Conservation (phyloP, 2,329 filamentous ascomycete genomes). For the Anthostomella pinea region DNA sequence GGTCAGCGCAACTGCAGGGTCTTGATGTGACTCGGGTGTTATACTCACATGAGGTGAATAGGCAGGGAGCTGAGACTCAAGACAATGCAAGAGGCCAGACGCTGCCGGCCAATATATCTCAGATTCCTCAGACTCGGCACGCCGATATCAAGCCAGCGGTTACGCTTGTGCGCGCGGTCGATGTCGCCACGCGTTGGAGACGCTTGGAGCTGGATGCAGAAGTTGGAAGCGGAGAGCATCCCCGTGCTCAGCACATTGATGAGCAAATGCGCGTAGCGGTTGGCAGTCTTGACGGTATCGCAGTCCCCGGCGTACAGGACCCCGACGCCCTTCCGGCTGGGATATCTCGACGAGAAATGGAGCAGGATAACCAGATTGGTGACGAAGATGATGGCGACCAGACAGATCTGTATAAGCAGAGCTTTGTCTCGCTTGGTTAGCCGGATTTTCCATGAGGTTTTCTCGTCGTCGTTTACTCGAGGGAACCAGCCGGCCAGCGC, state of each 20-base stretch:
- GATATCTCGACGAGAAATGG: conserved; percentile 7
- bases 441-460: conserved; percentile 8
- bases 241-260: conserved; percentile 14
- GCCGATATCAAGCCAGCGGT: conserved; percentile 16
- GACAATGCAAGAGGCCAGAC: conserved; percentile 7
- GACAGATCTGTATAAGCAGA: conserved; percentile 15
- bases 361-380: conserved; percentile 9
- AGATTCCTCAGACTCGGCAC: conserved; percentile 17
- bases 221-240: conserved; percentile 14
- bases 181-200: conserved; percentile 13
- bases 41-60: conserved; percentile 17
- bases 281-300: conserved; percentile 7
- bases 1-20: conserved; percentile 3
- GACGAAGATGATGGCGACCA: conserved; percentile 8
- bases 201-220: conserved; percentile 15
- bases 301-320: conserved; percentile 13
- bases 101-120: conserved; percentile 9
- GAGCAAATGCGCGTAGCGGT: conserved; percentile 11
- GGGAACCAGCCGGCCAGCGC: conserved; percentile 11
- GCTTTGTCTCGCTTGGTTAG: conserved; percentile 12
- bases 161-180: conserved; percentile 8
- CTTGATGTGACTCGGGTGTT: background rate
- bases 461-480: conserved; percentile 13
- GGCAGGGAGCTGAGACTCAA: conserved; percentile 13
- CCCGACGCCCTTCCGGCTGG: conserved; percentile 10